Evolutionary conservation across 2,329 filamentous ascomycete species (phyloP), one percentile per base, ranked within the genome.

Genomic region (Stachybotrys chartarum): DNA sequence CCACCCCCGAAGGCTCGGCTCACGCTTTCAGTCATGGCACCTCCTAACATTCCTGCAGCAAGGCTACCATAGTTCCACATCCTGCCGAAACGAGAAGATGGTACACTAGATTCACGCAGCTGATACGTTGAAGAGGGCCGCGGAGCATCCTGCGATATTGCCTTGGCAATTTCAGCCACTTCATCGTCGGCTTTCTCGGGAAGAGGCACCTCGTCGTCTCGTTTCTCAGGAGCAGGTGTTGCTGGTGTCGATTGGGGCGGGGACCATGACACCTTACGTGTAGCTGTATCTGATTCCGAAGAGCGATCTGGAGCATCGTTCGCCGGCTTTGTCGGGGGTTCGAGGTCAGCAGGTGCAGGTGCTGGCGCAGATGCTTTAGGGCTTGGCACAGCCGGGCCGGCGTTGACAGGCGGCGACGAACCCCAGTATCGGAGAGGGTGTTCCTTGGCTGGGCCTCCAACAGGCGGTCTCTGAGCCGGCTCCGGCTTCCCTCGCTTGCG

Each of bases 11-110:
- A 86, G 2, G 86, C 86, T 57, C 93, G 84, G 66, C 89, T 90
- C 61, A 99, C 75, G 53, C 88, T 83, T 70, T 99, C 94, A 1
- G 85, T 88, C 57, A 97, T 84, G 31, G 92, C 92, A 1, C 94
- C 94, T 64, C 95, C 90, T 7, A 96, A 85, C 92, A 99, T 96
- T 50, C 93, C 95, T 1, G 91, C 93, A 30, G 91, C 94, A 6
- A 99, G 80, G 0, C 94, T 91, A 55, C 91, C 84, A 68, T 97
- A 99, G 71, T 99, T 95, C 90, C 93, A 97, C 30, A 99, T 75
- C 55, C 94, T 83, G 48, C 92, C 88, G 53, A 99, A 73, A 5
- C 94, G 85, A 7, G 91, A 91, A 0, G 94, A 89, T 1, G 94
- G 94, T 0, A 99, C 92, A 59, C 85, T 86, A 10, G 94, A 99